Evolutionary conservation across 257 asterid species (phyloP).

Genomic region (Paraleonurus japonicus): DNA sequence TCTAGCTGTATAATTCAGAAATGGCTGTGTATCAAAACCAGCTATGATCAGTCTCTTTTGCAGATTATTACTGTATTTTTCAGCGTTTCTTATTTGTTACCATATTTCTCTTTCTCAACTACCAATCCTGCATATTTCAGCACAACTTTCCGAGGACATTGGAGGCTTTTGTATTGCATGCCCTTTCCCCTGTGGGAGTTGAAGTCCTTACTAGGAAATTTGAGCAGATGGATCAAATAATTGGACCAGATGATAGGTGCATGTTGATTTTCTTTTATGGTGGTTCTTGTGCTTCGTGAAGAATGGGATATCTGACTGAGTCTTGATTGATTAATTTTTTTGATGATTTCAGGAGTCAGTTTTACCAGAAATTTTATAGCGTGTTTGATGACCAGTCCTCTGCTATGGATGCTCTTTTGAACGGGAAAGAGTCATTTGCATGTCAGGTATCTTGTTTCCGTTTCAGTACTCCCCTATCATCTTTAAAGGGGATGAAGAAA

Average conservation of each 20-base stretch:
- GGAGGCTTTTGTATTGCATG: constrained; percentile 84
- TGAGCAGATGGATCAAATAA: constrained; percentile 80
- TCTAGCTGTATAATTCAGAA: constrained; percentile 34
- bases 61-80: constrained; percentile 12
- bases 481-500: constrained; percentile 7
- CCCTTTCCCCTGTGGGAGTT: constrained; percentile 81
- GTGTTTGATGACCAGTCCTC: constrained; percentile 67
- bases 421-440: constrained; percentile 84
- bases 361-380: constrained; percentile 70
- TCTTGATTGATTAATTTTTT: neutral
- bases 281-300: constrained; percentile 25
- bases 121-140: constrained; percentile 48
- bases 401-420: constrained; percentile 75
- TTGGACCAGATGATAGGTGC: constrained; percentile 53
- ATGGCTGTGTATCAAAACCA: constrained; percentile 16
- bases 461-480: constrained; percentile 1
- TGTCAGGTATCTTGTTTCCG: constrained; percentile 55
- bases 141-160: constrained; percentile 86
- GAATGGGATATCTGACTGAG: constrained; percentile 15
- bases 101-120: constrained; percentile 20
- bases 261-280: constrained; percentile 19
- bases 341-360: constrained; percentile 48
- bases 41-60: constrained; percentile 13
- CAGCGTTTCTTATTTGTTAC: constrained; percentile 17
- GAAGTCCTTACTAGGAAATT: constrained; percentile 86